Evolutionary conservation across 192 early-diverging fungal species (phyloP), one percentile per base, ranked within the genome.

Genomic region (Podila minutissima): DNA sequence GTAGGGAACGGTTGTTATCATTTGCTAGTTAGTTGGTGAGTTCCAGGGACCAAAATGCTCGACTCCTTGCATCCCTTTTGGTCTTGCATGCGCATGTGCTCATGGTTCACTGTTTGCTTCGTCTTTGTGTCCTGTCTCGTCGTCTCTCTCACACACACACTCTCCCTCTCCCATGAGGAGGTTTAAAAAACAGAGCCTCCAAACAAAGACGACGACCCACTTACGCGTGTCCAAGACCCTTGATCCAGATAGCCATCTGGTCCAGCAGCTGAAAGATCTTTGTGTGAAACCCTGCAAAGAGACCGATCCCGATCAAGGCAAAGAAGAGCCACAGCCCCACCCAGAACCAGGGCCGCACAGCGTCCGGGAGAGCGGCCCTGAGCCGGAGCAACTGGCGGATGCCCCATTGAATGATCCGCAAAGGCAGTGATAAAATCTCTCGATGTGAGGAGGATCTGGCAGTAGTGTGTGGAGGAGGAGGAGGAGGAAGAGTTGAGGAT

Each of bases 341-440:
- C 76, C 76, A 79, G 60, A 79, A 79, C 76, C 76, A 79, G 10
- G 76, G 76, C 22, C 69, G 76, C 26, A 79, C 2, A n/a, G 61
- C 8, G 4, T 51, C 64, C 10, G 76, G 76, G 3, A 79, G 55
- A 20, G 49, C 19, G 4, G 69, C 69, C 37, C 70, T 38, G 66
- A 79, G 67, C 66, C 61, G 49, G 17, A 79, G 51, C 2, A 72
- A 41, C 31, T 72, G 67, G 8, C 69, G 62, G 11, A 79, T 41
- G 12, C 60, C 66, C 33, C 41, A 64, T 11, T 79, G 64, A 29
- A 72, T 41, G 28, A 72, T 49, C 6, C 70, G 60, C 6, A 72
- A 7, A 13, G 66, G 76, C 24, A 79, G 65, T 33, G 76, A 78
- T 31, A 22, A 5, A 17, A 71, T 29, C n/a, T 64, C 75, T 57